A percentile compares a stretch with the other conserved stretches of the same genome.
phyloP scores from a whole-genome alignment of 768 basidiomycete species.

The Leccinum fibrillosum region DNA sequence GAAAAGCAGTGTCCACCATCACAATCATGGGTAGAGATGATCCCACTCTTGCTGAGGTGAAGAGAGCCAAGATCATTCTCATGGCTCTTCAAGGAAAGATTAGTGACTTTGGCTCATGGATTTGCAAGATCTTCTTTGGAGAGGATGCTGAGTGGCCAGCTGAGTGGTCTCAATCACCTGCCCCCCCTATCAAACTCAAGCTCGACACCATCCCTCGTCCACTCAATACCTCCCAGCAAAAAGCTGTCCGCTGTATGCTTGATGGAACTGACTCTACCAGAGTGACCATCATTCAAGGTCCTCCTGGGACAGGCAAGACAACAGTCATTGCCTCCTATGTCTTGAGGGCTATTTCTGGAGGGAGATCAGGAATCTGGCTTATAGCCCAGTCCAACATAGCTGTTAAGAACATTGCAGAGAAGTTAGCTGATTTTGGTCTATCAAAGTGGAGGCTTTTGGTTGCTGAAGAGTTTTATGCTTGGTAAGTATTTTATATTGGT shows the following conservation, averaged over 20 bases:
- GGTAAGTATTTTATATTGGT: constrained; percentile 41
- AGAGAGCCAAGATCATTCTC: constrained; percentile 32
- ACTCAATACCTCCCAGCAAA: constrained; percentile 39
- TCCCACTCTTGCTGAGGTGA: constrained; percentile 56
- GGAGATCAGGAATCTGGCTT: constrained; percentile 63
- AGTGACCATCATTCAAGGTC: constrained; percentile 43
- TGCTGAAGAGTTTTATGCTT: constrained; percentile 65
- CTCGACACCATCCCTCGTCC: constrained; percentile 20
- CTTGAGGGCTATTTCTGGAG: constrained; percentile 38
- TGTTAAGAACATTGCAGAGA: constrained; percentile 87
- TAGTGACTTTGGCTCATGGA: constrained; percentile 35
- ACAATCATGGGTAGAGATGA: constrained; percentile 52
- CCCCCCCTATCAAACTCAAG: constrained; percentile 5
- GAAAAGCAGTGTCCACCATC: constrained; percentile 35
- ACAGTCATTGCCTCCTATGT: constrained; percentile 69
- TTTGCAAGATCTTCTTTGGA: constrained; percentile 33
- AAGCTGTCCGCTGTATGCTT: constrained; percentile 39
- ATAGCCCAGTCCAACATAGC: constrained; percentile 85
- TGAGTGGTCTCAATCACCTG: constrained; percentile 23
- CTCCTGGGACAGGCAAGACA: constrained; percentile 73
- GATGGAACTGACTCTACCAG: constrained; percentile 31
- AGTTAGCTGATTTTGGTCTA: constrained; percentile 56
- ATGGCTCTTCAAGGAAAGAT: constrained; percentile 34
- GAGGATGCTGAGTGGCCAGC: constrained; percentile 37
- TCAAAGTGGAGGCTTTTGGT: constrained; percentile 63